Percentiles rank a stretch among this genome's conserved stretches.
Conservation (phyloP, 352 stramenopile genomes). For the Phytophthora podocarpi region DNA sequence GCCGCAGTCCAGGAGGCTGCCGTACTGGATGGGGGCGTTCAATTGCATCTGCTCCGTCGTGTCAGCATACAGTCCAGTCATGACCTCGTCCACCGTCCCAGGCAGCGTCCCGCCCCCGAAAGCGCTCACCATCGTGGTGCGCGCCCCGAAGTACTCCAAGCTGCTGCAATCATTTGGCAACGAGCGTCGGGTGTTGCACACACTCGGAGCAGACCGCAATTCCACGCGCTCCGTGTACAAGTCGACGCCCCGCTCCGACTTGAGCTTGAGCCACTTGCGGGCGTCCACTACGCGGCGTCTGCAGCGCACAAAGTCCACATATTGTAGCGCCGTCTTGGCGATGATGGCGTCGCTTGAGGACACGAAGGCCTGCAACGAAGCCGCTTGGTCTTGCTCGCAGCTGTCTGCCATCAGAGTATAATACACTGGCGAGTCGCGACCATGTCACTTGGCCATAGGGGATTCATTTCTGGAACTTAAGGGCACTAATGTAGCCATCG, state of each 20-base stretch:
- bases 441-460: neutral
- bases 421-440: no score
- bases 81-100: conserved; percentile 54
- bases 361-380: conserved; percentile 46
- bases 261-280: conserved; percentile 47
- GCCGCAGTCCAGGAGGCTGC: conserved; percentile 46
- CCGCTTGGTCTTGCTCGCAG: conserved; percentile 9
- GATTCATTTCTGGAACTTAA: conserved; percentile 12
- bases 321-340: conserved; percentile 53
- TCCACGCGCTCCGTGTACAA: conserved; percentile 64
- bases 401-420: conserved; percentile 15
- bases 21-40: conserved; percentile 61
- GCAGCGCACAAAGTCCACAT: conserved; percentile 51
- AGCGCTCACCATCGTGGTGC: conserved; percentile 52
- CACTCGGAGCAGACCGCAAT: conserved; percentile 9
- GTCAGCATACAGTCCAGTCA: conserved; percentile 59
- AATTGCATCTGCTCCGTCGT: conserved; percentile 39
- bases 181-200: conserved; percentile 10
- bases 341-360: conserved; percentile 60
- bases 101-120: conserved; percentile 55
- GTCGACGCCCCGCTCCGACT: conserved; percentile 45
- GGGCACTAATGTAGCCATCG: conserved; percentile 16
- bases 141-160: conserved; percentile 18
- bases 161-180: conserved; percentile 13
- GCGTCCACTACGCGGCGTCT: conserved; percentile 43